Evolutionary conservation across 257 asterid species (phyloP).

Genomic region (Henckelia pumila): DNA sequence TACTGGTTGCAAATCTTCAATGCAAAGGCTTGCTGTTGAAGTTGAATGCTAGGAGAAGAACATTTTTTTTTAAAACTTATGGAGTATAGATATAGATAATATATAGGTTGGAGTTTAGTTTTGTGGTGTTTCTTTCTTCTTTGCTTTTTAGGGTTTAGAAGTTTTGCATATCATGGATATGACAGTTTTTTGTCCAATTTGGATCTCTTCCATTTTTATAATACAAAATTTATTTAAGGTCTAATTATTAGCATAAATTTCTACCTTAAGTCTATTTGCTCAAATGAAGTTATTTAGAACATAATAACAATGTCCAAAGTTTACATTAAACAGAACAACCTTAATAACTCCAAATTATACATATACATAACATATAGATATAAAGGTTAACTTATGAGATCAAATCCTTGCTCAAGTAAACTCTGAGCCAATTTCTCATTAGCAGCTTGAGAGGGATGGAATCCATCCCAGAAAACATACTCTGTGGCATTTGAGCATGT

Average conservation of each 20-base stretch:
- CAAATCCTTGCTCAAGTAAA: constrained; percentile 63
- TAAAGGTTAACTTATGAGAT: constrained; percentile 34
- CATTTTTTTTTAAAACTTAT: neutral
- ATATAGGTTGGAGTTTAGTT: neutral
- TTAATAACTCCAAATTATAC: neutral
- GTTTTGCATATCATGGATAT: no score
- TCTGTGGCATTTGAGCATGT: constrained; percentile 77
- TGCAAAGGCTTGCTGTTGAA: neutral
- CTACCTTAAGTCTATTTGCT: neutral
- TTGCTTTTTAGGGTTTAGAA: neutral
- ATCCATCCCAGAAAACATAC: constrained; percentile 82
- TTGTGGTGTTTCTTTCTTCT: no score
- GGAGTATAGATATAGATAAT: neutral
- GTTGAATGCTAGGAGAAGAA: neutral
- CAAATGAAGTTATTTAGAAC: neutral
- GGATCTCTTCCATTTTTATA: neutral
- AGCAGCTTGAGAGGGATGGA: constrained; percentile 73
- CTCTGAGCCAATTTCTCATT: constrained; percentile 64
- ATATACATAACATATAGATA: constrained; percentile 5
- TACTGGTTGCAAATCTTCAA: neutral
- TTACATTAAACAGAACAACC: constrained; percentile 5
- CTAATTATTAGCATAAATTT: no score
- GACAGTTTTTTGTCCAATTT: no score
- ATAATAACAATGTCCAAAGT: constrained; percentile 5
- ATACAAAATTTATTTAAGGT: neutral